Evolutionary conservation across 2,329 filamentous ascomycete species (phyloP).

Genomic region (Diplodia corticola): DNA sequence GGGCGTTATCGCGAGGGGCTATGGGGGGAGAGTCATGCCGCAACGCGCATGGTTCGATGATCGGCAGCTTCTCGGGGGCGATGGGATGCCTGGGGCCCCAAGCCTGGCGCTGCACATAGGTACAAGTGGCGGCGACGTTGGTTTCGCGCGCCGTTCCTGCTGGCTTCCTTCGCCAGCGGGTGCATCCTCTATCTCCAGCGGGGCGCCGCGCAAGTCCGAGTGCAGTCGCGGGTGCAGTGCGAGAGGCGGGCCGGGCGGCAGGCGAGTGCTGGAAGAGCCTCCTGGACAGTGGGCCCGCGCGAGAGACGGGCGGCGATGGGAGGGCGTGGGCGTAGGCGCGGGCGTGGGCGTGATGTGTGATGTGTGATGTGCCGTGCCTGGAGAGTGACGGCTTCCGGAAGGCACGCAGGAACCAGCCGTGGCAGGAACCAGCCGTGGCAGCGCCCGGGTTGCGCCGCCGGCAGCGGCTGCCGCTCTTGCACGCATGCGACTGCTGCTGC

Average conservation of each 20-base stretch:
- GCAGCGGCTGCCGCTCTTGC: background rate
- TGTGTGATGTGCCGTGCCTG: background rate
- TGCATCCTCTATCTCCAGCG: background rate
- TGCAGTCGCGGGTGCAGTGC: background rate
- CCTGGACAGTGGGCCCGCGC: background rate
- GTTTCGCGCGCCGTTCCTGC: no score
- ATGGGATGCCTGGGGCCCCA: background rate
- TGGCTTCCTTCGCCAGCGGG: background rate
- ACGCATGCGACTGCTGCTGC: background rate
- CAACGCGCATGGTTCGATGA: constrained; percentile 8
- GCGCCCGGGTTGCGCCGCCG: no score
- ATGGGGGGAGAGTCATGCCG: constrained; percentile 7
- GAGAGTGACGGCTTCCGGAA: background rate
- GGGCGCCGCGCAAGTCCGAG: background rate
- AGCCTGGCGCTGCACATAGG: no score
- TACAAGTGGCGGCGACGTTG: no score
- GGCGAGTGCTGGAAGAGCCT: background rate
- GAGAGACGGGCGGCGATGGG: no score
- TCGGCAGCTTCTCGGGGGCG: background rate
- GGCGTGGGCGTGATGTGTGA: background rate
- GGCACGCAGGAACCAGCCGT: background rate
- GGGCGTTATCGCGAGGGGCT: background rate
- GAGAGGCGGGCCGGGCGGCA: background rate
- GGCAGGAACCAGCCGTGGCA: no score
- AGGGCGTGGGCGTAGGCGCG: background rate